phyloP scores from a whole-genome alignment of 1,139 yeast species.

The Protomyces pachydermus region DNA sequence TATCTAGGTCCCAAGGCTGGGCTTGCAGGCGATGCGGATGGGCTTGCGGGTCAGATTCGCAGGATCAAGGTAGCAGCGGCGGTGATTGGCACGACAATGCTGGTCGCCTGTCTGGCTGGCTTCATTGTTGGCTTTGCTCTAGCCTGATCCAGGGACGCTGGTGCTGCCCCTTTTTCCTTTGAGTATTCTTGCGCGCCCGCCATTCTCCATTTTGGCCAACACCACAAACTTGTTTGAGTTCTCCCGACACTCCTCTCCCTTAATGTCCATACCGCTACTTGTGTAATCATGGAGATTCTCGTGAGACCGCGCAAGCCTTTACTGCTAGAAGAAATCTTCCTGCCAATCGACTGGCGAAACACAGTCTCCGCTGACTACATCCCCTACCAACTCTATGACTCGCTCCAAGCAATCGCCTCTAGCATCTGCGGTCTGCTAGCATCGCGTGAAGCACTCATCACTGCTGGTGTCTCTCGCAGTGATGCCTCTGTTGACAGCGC shows the following conservation, averaged over 20 bases:
- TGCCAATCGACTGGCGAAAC: slow-evolving; percentile 43
- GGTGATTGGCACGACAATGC: not conserved
- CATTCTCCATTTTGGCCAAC: not conserved
- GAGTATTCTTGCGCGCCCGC: not conserved
- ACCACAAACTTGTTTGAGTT: not conserved
- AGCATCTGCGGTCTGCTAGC: slow-evolving; percentile 42
- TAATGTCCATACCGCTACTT: not conserved
- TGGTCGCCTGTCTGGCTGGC: slow-evolving; percentile 5
- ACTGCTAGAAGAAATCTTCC: slow-evolving; percentile 37
- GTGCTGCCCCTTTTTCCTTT: not conserved
- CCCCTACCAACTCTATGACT: slow-evolving; percentile 42
- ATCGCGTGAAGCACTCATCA: slow-evolving; percentile 37
- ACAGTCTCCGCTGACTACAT: slow-evolving; percentile 40
- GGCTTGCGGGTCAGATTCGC: slow-evolving; percentile 2
- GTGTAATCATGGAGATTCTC: not conserved
- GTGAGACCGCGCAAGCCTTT: not conserved
- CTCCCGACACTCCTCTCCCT: too few relatives aligned
- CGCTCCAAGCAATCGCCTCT: slow-evolving; percentile 42
- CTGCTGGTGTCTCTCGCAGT: slow-evolving; percentile 43
- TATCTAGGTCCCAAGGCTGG: not conserved
- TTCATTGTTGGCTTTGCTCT: slow-evolving; percentile 3
- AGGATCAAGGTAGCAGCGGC: slow-evolving; percentile 6
- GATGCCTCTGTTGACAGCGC: slow-evolving; percentile 43
- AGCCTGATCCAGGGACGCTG: not conserved
- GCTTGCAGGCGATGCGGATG: not conserved